phyloP scores from a whole-genome alignment of 2,329 filamentous ascomycete species.

The Rhinocladiella mackenziei region DNA sequence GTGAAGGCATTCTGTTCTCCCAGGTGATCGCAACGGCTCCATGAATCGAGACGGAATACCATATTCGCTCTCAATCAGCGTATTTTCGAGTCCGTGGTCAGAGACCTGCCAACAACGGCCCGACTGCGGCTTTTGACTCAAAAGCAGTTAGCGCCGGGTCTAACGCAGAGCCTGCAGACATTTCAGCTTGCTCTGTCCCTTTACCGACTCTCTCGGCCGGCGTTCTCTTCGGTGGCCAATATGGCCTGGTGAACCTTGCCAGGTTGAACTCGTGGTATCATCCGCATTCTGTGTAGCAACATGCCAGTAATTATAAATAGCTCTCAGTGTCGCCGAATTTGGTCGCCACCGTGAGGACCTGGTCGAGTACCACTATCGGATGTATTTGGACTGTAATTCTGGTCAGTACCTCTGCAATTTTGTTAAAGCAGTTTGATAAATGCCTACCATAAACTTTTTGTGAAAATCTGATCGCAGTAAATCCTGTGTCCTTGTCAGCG shows the following conservation, averaged over 20 bases:
- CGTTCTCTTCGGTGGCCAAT: too few relatives aligned
- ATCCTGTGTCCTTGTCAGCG: slow-evolving; percentile 53
- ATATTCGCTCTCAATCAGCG: too few relatives aligned
- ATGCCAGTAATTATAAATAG: too few relatives aligned
- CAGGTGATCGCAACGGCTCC: too few relatives aligned
- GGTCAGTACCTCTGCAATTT: slow-evolving; percentile 17
- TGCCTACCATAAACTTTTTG: slow-evolving; percentile 84
- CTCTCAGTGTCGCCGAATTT: too few relatives aligned
- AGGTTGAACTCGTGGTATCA: too few relatives aligned
- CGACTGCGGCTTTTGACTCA: background rate
- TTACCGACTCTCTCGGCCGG: too few relatives aligned
- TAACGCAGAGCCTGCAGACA: background rate
- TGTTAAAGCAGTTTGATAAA: background rate
- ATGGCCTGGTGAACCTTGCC: too few relatives aligned
- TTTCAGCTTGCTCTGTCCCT: background rate
- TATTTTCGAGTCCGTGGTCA: too few relatives aligned
- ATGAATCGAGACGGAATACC: too few relatives aligned
- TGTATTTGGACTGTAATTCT: slow-evolving; percentile 45
- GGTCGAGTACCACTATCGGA: slow-evolving; percentile 34
- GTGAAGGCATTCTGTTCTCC: too few relatives aligned
- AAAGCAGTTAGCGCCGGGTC: background rate
- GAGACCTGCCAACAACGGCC: background rate
- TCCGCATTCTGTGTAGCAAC: too few relatives aligned
- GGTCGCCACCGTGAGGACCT: background rate
- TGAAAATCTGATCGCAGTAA: slow-evolving; percentile 93